Conservation (phyloP, 306 rosid species). For the Malus sieversii region DNA sequence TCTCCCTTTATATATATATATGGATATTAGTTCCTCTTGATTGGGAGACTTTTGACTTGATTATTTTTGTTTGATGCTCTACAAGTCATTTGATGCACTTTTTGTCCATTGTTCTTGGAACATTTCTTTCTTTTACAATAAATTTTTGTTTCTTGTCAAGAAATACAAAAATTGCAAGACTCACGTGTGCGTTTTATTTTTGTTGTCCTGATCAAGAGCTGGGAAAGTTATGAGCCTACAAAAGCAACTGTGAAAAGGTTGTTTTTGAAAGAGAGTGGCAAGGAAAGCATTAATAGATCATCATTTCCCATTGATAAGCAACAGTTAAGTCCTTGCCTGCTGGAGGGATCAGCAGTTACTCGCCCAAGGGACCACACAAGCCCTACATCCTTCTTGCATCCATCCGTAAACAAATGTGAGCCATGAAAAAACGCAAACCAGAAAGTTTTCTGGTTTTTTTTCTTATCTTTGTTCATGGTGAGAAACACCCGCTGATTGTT, state of each 20-base stretch:
- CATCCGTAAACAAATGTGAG: slow-evolving; percentile 41
- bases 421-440: slow-evolving; percentile 8
- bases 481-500: slow-evolving; percentile 5
- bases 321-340: slow-evolving; percentile 21
- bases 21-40: background rate
- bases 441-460: background rate
- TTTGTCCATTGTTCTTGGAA: background rate
- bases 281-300: slow-evolving; percentile 29
- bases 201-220: slow-evolving; percentile 48
- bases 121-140: background rate
- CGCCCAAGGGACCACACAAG: slow-evolving; percentile 21
- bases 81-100: background rate
- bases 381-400: slow-evolving; percentile 34
- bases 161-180: background rate
- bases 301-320: slow-evolving; percentile 28
- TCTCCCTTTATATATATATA: too few relatives aligned
- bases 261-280: slow-evolving; percentile 55
- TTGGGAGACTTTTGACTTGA: background rate
- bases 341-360: slow-evolving; percentile 33
- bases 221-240: slow-evolving; percentile 75
- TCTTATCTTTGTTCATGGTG: background rate
- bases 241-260: slow-evolving; percentile 67
- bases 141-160: background rate
- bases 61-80: background rate
- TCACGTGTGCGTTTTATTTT: slow-evolving; percentile 12